Evolutionary conservation across 768 basidiomycete species (phyloP).

Genomic region (Agaricus subrufescens): DNA sequence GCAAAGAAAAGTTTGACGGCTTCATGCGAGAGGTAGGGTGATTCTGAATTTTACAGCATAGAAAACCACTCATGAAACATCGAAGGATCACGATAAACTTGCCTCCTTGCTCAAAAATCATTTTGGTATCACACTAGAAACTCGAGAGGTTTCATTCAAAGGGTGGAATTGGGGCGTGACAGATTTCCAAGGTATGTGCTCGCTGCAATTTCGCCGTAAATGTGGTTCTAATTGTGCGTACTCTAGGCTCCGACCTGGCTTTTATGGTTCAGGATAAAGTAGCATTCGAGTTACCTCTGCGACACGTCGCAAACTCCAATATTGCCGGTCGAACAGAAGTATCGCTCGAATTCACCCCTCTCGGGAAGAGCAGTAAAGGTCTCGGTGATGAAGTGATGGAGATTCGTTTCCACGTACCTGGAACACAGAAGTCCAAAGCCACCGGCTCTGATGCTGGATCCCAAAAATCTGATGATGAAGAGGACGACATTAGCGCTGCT

Average conservation of each 20-base stretch:
- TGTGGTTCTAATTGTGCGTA: background rate
- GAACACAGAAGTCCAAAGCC: slow-evolving; percentile 47
- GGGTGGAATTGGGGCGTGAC: slow-evolving; percentile 99
- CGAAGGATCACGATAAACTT: slow-evolving; percentile 88
- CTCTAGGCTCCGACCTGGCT: slow-evolving; percentile 80
- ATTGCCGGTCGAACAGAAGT: slow-evolving; percentile 97
- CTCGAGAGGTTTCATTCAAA: slow-evolving; percentile 81
- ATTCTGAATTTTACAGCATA: background rate
- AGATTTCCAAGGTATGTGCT: slow-evolving; percentile 77
- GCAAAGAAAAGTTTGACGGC: slow-evolving; percentile 86
- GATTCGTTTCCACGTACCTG: slow-evolving; percentile 95
- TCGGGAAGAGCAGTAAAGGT: slow-evolving; percentile 33
- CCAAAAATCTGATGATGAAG: slow-evolving; percentile 68
- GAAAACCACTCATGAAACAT: background rate
- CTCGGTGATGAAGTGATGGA: slow-evolving; percentile 88
- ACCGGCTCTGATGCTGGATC: slow-evolving; percentile 73
- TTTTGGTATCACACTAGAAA: slow-evolving; percentile 82
- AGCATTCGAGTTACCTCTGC: slow-evolving; percentile 85
- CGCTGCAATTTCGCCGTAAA: background rate
- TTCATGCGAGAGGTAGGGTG: slow-evolving; percentile 79
- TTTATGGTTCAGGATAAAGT: slow-evolving; percentile 87
- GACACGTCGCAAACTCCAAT: slow-evolving; percentile 91
- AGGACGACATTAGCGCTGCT: slow-evolving; percentile 83
- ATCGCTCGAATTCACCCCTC: slow-evolving; percentile 86
- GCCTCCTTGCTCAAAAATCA: slow-evolving; percentile 77